These are phyloP conservation scores for Papilionanthe hybrid DNA, from an alignment of 116 monocot species.

Conservation along the genomic window DNA sequence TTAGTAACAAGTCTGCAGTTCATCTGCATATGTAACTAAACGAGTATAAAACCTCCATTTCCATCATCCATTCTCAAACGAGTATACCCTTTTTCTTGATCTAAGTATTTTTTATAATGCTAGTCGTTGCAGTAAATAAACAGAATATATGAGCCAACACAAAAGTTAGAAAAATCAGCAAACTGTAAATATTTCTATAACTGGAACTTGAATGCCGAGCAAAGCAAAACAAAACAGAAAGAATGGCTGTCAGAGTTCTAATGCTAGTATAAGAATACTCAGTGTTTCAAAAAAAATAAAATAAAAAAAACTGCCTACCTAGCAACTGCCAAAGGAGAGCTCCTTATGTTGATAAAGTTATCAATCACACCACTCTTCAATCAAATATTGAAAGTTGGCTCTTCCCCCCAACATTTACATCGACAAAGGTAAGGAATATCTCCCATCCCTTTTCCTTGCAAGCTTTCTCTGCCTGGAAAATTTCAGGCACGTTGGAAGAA, in stretches of 20 bases:
- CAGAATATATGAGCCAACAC: too few species aligned
- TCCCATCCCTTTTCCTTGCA: conserved; percentile 72
- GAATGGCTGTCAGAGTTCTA: neutral
- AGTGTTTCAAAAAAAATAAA: neutral
- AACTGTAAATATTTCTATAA: neutral
- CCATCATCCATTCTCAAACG: too few species aligned
- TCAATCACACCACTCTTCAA: neutral
- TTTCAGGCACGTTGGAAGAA: conserved; percentile 50
- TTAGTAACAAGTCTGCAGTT: too few species aligned
- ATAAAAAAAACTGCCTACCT: neutral
- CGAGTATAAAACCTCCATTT: too few species aligned
- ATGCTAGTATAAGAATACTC: neutral
- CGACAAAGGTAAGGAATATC: conserved; percentile 71
- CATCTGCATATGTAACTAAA: too few species aligned
- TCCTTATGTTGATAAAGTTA: neutral
- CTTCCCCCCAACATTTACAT: conserved; percentile 40
- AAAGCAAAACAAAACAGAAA: neutral
- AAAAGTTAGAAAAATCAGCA: neutral
- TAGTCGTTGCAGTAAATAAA: too few species aligned
- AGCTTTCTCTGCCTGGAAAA: conserved; percentile 59
- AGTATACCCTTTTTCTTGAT: too few species aligned
- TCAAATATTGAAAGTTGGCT: conserved; percentile 2
- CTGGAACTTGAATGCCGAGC: neutral
- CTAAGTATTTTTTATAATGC: too few species aligned
- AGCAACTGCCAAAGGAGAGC: neutral